Evolutionary conservation across 768 basidiomycete genomes (phyloP).

Genomic region (Lactarius evosmus): DNA sequence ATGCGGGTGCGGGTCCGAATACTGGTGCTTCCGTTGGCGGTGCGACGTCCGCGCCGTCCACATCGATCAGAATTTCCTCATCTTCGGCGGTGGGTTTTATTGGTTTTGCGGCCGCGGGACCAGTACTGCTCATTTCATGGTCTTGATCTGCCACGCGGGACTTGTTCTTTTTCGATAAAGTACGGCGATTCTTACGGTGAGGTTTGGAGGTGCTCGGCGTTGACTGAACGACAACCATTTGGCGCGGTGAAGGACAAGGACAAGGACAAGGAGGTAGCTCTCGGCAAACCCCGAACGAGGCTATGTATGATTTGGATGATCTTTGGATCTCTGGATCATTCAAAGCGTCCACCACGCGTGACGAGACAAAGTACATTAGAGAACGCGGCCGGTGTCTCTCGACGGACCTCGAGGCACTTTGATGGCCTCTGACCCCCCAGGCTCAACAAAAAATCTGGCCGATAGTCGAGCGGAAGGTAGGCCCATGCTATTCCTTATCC

Average conservation of each 20-base stretch:
- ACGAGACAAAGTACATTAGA: too few relatives aligned
- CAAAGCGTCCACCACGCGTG: too few relatives aligned
- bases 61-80: conserved; percentile 62
- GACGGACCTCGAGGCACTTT: not conserved
- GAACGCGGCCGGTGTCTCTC: not conserved
- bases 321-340: too few relatives aligned
- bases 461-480: conserved; percentile 21
- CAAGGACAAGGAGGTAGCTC: too few relatives aligned
- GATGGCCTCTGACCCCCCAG: conserved; percentile 17
- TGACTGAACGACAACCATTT: conserved; percentile 44
- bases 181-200: conserved; percentile 40
- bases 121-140: conserved; percentile 7
- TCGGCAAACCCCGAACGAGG: conserved; percentile 13
- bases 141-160: conserved; percentile 24
- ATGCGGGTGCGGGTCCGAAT: conserved; percentile 65
- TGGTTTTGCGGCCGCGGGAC: not conserved
- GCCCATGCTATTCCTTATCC: not conserved
- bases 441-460: conserved; percentile 3
- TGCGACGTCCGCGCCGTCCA: conserved; percentile 42
- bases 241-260: not conserved
- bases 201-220: conserved; percentile 34
- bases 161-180: conserved; percentile 46
- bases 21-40: conserved; percentile 55
- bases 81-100: conserved; percentile 48
- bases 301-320: too few relatives aligned